Conservation (phyloP, 192 early-diverging fungal species). For the Funneliformis geosporum region DNA sequence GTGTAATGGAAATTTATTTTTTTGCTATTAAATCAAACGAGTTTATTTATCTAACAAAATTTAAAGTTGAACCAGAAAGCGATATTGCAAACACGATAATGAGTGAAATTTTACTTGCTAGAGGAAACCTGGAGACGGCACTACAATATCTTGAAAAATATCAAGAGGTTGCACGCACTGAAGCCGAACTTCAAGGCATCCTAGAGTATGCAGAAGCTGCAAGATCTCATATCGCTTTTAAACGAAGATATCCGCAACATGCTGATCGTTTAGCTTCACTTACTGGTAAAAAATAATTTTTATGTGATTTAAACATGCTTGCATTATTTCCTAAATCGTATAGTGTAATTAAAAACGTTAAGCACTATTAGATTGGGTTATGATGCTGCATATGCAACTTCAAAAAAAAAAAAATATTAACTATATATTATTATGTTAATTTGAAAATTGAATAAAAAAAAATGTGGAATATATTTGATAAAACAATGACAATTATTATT, state of each 20-base stretch:
- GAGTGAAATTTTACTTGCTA: slow-evolving; percentile 80
- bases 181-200: slow-evolving; percentile 86
- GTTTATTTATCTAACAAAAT: neutral
- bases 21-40: neutral
- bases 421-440: too few species aligned
- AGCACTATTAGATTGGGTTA: too few species aligned
- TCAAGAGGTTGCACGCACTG: slow-evolving; percentile 80
- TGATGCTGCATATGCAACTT: too few species aligned
- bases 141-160: slow-evolving; percentile 81
- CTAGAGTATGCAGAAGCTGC: slow-evolving; percentile 34
- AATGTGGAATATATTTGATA: too few species aligned
- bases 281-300: neutral
- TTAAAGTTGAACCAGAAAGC: slow-evolving; percentile 87
- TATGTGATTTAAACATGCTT: neutral
- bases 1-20: neutral
- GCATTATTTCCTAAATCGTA: too few species aligned
- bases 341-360: too few species aligned
- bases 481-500: too few species aligned
- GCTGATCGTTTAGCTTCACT: slow-evolving; percentile 5
- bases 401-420: too few species aligned
- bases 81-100: slow-evolving; percentile 88
- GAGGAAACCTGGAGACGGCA: slow-evolving; percentile 85
- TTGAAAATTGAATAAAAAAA: too few species aligned
- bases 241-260: slow-evolving; percentile 19
- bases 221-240: slow-evolving; percentile 18